These are phyloP conservation scores for Wallacemonas collosoma DNA, from an alignment of 208 protist species.

Conservation along the genomic window DNA sequence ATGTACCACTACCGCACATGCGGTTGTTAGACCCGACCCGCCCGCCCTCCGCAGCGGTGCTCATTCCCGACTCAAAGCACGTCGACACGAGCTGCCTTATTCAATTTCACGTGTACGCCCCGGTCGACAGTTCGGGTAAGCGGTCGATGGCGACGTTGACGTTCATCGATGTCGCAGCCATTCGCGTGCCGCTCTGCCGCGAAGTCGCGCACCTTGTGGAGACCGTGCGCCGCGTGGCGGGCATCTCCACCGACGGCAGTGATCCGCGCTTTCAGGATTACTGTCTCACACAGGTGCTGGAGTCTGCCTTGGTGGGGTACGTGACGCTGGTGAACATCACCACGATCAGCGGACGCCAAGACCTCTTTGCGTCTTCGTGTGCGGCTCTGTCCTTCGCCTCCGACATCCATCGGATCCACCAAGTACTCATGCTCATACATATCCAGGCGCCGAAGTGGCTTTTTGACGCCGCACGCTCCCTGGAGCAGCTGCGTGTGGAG, in stretches of 20 bases:
- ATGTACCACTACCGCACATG: constrained; percentile 73
- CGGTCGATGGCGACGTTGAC: constrained; percentile 85
- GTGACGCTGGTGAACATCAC: constrained; percentile 83
- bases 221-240: constrained; percentile 64
- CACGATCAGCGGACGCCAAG: constrained; percentile 73
- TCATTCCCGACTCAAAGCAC: constrained; percentile 71
- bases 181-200: constrained; percentile 57
- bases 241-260: constrained; percentile 40
- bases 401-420: constrained; percentile 69
- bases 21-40: constrained; percentile 48
- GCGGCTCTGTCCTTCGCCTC: constrained; percentile 65
- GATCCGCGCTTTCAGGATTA: constrained; percentile 63
- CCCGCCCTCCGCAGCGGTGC: constrained; percentile 45
- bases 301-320: constrained; percentile 76
- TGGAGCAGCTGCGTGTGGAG: constrained; percentile 61
- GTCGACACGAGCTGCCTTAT: constrained; percentile 79
- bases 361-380: constrained; percentile 67
- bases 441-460: constrained; percentile 81
- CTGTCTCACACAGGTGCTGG: constrained; percentile 71
- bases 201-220: constrained; percentile 75
- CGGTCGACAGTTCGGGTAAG: constrained; percentile 62
- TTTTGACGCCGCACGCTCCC: constrained; percentile 61
- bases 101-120: constrained; percentile 88
- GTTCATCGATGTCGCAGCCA: constrained; percentile 86
- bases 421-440: constrained; percentile 83